Base-by-base conservation (phyloP, 306 rosid species). In the barrel medic (Medicago truncatula) region DNA sequence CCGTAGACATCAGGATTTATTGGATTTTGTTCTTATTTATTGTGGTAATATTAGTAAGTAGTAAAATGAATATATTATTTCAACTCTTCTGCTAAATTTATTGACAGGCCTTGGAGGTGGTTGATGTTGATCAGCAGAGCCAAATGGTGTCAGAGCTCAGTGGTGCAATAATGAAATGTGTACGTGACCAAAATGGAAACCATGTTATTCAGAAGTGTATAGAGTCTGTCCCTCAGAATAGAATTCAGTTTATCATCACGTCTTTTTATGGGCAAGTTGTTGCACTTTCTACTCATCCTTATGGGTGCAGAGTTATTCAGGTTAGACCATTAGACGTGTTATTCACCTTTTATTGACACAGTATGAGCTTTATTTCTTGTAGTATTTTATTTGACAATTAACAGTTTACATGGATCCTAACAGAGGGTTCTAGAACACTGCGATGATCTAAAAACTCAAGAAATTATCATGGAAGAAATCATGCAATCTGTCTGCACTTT, bases 251-350 rank as follows among this genome's bases (percentile, higher is more conserved):
- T 83, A 88, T 95, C 67, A 85, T 95, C 82, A 78, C 97, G 73
- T 83, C 99, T 59, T 95, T 95, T 77, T 90, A 92, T 84, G 97
- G 97, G 61, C 99, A 95, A 86, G 97, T 92, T 80, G 86, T 95
- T 34, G 85, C 93, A 57, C 91, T 95, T 80, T 95, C 99, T 72
- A 90, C 92, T 77, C 97, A 95, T 85, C 97, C 99, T 80, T 95
- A 95, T 78, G 99, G 99, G 41, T 95, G 99, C 81, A 90, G 99
- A 57, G 97, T 95, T 80, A 89, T 95, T 82, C 99, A 95, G 97
- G 99, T 95, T 78, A 43, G 85, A 67, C 44, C 61, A 64, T 78
- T 71, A 40, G 47, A 52, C 73, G 2, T 38, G 65, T 28, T 25
- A 34, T 34, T 74, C 70, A 49, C 15, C 64, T 75, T 82, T 43